A percentile compares a stretch with the other conserved stretches of the same genome.
phyloP scores from a whole-genome alignment of 1,139 yeast genomes.

The Kodamaea alishanica region DNA sequence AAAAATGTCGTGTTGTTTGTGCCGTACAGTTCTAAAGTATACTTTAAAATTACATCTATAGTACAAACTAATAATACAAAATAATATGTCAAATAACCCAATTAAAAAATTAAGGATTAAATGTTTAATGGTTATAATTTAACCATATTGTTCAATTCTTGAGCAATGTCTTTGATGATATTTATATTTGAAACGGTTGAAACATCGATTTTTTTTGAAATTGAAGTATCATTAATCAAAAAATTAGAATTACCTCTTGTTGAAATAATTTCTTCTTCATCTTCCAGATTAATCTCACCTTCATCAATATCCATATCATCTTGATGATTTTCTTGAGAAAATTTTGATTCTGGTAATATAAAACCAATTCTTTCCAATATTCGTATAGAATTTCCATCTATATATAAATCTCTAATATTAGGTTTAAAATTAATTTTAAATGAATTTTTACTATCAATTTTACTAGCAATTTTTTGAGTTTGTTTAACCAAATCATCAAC shows the following conservation, averaged over 20 bases:
- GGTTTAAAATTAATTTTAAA: conserved; percentile 12
- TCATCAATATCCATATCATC: background rate
- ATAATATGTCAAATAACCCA: too few relatives aligned
- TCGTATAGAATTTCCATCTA: conserved; percentile 17
- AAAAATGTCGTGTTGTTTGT: too few relatives aligned
- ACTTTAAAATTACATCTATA: too few relatives aligned
- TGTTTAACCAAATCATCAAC: conserved; percentile 39
- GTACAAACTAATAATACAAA: too few relatives aligned
- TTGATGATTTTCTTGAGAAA: background rate
- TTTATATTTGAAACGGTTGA: conserved; percentile 8
- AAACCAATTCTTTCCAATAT: conserved; percentile 16
- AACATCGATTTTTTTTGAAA: conserved; percentile 1
- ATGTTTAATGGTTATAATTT: too few relatives aligned
- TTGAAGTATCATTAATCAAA: too few relatives aligned
- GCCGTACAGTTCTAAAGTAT: too few relatives aligned
- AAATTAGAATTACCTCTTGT: too few relatives aligned
- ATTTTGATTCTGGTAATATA: background rate
- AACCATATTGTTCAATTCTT: background rate
- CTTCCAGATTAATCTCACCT: background rate
- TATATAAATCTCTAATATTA: conserved; percentile 18
- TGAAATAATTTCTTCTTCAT: background rate
- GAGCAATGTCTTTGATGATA: conserved; percentile 7
- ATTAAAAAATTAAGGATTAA: too few relatives aligned
- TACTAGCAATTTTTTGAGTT: conserved; percentile 31
- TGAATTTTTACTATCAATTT: conserved; percentile 19